Percentiles rank a stretch among this genome's conserved stretches.
Conservation (phyloP, 768 basidiomycete genomes). For the Kwoniella mangroviensis region DNA sequence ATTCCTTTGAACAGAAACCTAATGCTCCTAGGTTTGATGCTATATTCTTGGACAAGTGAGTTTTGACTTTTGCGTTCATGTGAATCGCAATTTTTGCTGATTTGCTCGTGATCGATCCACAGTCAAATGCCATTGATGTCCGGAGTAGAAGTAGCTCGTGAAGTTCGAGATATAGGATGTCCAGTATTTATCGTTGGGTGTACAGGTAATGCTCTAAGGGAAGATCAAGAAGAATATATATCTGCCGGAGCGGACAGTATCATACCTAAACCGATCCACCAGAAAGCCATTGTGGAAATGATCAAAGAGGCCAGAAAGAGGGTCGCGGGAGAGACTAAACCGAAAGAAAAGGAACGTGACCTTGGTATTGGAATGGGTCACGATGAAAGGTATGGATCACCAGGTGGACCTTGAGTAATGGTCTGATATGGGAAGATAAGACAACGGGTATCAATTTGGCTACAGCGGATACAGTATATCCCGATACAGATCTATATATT, state of each 20-base stretch:
- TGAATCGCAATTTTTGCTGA: background rate
- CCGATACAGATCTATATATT: too few relatives aligned
- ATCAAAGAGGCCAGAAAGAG: slow-evolving; percentile 50
- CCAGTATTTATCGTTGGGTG: slow-evolving; percentile 55
- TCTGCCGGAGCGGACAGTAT: slow-evolving; percentile 55
- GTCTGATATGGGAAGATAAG: background rate
- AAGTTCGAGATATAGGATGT: slow-evolving; percentile 51
- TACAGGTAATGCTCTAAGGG: slow-evolving; percentile 56
- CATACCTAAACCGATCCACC: slow-evolving; percentile 55
- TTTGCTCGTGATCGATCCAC: background rate
- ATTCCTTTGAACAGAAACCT: slow-evolving; percentile 32
- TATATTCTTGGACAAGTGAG: slow-evolving; percentile 56
- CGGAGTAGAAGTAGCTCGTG: slow-evolving; percentile 53
- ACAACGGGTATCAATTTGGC: too few relatives aligned
- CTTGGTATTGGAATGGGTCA: too few relatives aligned
- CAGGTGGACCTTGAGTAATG: slow-evolving; percentile 6
- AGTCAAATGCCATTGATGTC: slow-evolving; percentile 58
- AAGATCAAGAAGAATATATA: slow-evolving; percentile 56
- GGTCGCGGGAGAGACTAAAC: slow-evolving; percentile 50
- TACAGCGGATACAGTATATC: too few relatives aligned
- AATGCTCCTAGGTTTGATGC: slow-evolving; percentile 43
- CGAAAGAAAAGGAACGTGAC: slow-evolving; percentile 22
- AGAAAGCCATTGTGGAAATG: slow-evolving; percentile 46
- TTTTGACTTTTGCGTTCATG: background rate
- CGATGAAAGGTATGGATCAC: slow-evolving; percentile 8